Conservation (phyloP, 2,329 filamentous ascomycete species). For the Hymenotorrendiella dingleyae region DNA sequence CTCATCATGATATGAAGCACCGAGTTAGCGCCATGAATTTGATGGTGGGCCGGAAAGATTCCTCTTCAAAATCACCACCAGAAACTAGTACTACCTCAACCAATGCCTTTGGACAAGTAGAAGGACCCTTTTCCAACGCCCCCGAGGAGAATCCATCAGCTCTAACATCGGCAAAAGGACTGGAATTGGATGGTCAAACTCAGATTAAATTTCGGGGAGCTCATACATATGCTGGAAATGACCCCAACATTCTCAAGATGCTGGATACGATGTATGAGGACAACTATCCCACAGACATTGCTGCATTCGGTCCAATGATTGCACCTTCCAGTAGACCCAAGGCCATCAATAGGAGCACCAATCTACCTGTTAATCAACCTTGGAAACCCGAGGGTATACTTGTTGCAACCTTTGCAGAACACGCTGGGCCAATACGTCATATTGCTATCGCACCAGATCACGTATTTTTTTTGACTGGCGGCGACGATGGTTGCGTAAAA, state of each 20-base stretch:
- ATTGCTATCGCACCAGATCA: slow-evolving; percentile 84
- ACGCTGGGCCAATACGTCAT: slow-evolving; percentile 74
- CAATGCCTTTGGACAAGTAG: slow-evolving; percentile 60
- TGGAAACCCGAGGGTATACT: slow-evolving; percentile 84
- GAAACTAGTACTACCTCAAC: slow-evolving; percentile 59
- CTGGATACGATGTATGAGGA: slow-evolving; percentile 80
- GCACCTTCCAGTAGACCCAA: slow-evolving; percentile 58
- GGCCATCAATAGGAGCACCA: slow-evolving; percentile 33
- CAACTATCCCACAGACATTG: slow-evolving; percentile 59
- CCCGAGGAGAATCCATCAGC: slow-evolving; percentile 31
- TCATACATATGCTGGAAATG: slow-evolving; percentile 81
- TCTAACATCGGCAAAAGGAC: slow-evolving; percentile 32
- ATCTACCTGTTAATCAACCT: slow-evolving; percentile 41
- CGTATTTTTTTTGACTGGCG: slow-evolving; percentile 87
- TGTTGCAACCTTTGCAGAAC: slow-evolving; percentile 84
- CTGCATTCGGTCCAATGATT: slow-evolving; percentile 74
- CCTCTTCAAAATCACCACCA: slow-evolving; percentile 51
- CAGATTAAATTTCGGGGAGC: slow-evolving; percentile 51
- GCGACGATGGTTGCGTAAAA: slow-evolving; percentile 84
- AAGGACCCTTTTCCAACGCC: slow-evolving; percentile 38
- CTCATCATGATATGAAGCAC: slow-evolving; percentile 44
- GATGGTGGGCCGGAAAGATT: slow-evolving; percentile 51
- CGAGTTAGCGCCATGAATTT: slow-evolving; percentile 57
- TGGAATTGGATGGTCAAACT: slow-evolving; percentile 31
- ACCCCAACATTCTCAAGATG: slow-evolving; percentile 62